phyloP scores from a whole-genome alignment of 176 grass and related monocot genomes.

The Aegilops longissima region DNA sequence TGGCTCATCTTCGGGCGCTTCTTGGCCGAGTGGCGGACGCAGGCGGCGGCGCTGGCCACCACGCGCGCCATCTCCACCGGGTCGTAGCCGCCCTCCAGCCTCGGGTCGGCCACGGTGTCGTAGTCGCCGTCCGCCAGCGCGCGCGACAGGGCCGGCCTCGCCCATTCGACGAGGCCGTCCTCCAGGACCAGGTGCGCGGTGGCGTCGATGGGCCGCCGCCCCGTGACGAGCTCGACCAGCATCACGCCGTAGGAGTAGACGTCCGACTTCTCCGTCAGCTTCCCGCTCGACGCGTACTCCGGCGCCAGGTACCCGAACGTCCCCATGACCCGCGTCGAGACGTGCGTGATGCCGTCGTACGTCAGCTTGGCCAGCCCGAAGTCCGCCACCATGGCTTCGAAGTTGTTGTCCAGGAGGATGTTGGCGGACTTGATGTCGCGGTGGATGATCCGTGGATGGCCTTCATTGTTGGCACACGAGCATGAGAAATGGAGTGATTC shows the following conservation, averaged over 20 bases:
- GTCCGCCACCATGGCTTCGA: conserved; percentile 75
- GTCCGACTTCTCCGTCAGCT: conserved; percentile 78
- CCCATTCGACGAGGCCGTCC: conserved; percentile 72
- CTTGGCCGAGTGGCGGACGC: conserved; percentile 59
- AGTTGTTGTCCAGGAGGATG: conserved; percentile 70
- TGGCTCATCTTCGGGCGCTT: conserved; percentile 78
- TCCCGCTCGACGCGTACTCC: conserved; percentile 74
- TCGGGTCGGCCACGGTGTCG: conserved; percentile 51
- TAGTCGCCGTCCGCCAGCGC: conserved; percentile 66
- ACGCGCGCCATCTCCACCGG: conserved; percentile 62
- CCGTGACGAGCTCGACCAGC: conserved; percentile 70
- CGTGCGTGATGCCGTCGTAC: conserved; percentile 53
- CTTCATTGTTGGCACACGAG: conserved; percentile 22
- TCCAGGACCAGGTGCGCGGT: conserved; percentile 34
- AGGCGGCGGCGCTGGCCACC: conserved; percentile 49
- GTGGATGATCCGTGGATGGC: conserved; percentile 76
- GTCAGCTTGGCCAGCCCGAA: conserved; percentile 79
- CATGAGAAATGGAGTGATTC: background rate
- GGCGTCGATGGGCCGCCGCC: conserved; percentile 52
- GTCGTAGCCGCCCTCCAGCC: conserved; percentile 52
- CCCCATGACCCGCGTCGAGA: conserved; percentile 77
- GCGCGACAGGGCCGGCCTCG: conserved; percentile 49
- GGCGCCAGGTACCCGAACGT: conserved; percentile 82
- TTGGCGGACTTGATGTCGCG: conserved; percentile 74
- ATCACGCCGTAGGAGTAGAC: conserved; percentile 73